Evolutionary conservation across 495 filamentous ascomycete species (phyloP).

Genomic region (Penicillium diatomitis): DNA sequence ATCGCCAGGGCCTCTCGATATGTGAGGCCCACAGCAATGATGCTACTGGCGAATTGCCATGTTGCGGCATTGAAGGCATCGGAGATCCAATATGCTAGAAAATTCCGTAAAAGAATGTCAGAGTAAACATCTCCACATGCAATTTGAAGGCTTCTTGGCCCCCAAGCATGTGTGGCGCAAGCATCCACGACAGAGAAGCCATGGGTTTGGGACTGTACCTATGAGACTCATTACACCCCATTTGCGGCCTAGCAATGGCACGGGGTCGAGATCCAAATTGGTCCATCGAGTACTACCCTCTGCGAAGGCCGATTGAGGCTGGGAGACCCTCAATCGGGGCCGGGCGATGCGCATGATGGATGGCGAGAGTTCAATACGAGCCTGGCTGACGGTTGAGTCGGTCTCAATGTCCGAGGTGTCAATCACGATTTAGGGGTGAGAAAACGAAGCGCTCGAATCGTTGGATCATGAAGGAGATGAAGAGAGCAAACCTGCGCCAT

Average conservation of each 20-base stretch:
- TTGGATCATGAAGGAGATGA: no score
- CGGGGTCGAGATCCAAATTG: conserved; percentile 38
- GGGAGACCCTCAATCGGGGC: conserved; percentile 25
- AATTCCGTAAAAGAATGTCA: background rate
- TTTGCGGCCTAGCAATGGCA: conserved; percentile 29
- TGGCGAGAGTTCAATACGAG: background rate
- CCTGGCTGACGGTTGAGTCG: no score
- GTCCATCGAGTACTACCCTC: conserved; percentile 35
- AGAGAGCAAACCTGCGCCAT: no score
- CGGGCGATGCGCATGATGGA: conserved; percentile 17
- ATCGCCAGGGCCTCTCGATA: conserved; percentile 53
- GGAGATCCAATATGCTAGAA: conserved; percentile 52
- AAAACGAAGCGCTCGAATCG: no score
- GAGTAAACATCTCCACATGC: no score
- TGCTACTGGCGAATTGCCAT: conserved; percentile 53
- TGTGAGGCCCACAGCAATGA: conserved; percentile 53
- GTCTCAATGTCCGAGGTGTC: no score
- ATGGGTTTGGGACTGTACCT: conserved; percentile 9
- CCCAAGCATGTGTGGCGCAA: background rate
- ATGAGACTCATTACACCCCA: conserved; percentile 35
- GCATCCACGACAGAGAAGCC: background rate
- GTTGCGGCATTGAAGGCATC: conserved; percentile 53
- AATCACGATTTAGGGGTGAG: no score
- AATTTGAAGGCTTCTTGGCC: no score
- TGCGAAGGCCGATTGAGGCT: conserved; percentile 30